These are phyloP conservation scores for Leucosporidium scottii DNA, from an alignment of 768 basidiomycete species.

Conservation along the genomic window DNA sequence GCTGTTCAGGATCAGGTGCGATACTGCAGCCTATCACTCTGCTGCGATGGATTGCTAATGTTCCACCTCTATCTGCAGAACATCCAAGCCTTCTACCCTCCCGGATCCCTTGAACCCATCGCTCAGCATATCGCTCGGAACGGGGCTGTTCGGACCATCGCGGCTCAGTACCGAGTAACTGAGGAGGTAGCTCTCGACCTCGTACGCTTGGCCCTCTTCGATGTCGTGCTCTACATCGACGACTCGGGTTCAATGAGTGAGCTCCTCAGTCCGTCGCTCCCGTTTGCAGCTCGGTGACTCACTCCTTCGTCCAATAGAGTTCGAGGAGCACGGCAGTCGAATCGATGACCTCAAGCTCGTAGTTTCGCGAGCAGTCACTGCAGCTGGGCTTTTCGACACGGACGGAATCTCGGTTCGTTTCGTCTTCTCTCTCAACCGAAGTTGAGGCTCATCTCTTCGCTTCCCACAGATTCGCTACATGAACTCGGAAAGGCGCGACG, in stretches of 20 bases:
- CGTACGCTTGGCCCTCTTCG: constrained; percentile 44
- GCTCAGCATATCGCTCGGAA: constrained; percentile 42
- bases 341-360: constrained; percentile 46
- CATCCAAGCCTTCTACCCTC: constrained; percentile 45
- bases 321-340: constrained; percentile 45
- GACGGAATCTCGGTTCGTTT: background rate
- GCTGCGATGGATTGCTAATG: too few species aligned
- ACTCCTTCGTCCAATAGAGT: constrained; percentile 15
- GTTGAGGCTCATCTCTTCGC: constrained; percentile 33
- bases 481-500: constrained; percentile 44
- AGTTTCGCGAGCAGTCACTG: constrained; percentile 8
- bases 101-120: constrained; percentile 42
- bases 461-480: constrained; percentile 46
- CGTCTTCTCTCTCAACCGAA: background rate
- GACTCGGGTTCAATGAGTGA: constrained; percentile 39
- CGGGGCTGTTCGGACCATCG: constrained; percentile 41
- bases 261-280: background rate
- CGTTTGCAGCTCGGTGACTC: background rate
- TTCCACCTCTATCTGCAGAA: too few species aligned
- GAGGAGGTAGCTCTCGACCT: constrained; percentile 45
- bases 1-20: too few species aligned
- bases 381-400: constrained; percentile 18
- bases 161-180: constrained; percentile 43
- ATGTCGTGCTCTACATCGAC: constrained; percentile 41
- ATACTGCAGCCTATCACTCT: too few species aligned